These are phyloP conservation scores for Musa schizocarpa DNA, from an alignment of 176 grass and related monocot species.

Conservation along the genomic window DNA sequence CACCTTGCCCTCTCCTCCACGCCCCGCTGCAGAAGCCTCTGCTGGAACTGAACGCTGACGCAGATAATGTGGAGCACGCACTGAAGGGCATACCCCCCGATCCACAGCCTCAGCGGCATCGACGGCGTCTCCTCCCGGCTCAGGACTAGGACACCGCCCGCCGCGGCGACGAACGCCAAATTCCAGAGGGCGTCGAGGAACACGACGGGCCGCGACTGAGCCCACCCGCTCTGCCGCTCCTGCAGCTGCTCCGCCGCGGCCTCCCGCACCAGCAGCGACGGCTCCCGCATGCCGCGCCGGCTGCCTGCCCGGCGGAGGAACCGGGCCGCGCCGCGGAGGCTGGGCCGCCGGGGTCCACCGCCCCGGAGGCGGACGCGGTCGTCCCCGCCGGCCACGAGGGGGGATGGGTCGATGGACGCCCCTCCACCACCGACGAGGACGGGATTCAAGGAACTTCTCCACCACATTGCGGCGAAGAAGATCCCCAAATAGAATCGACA, in stretches of 20 bases:
- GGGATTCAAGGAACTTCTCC: constrained; percentile 3
- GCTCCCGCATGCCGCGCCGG: constrained; percentile 9
- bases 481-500: background rate
- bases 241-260: constrained; percentile 24
- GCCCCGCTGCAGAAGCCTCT: constrained; percentile 10
- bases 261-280: constrained; percentile 16
- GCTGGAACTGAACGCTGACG: constrained; percentile 22
- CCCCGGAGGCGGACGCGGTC: background rate
- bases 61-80: constrained; percentile 36
- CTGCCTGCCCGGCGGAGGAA: constrained; percentile 12
- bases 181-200: constrained; percentile 46
- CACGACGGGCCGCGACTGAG: constrained; percentile 25
- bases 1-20: background rate
- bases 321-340: background rate
- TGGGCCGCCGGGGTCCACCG: background rate
- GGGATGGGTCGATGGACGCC: background rate
- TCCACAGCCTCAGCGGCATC: constrained; percentile 36
- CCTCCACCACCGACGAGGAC: background rate
- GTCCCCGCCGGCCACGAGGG: background rate
- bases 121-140: constrained; percentile 29
- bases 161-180: constrained; percentile 16
- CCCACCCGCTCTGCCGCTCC: constrained; percentile 28
- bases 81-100: constrained; percentile 31
- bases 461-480: background rate
- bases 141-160: constrained; percentile 18